These are phyloP conservation scores for Hordeum vulgare DNA, from an alignment of 176 grass and related monocot genomes.

Conservation along the genomic window MorexV3_pseudomolecules_assembly NC_058523.1:40789435-40789934, in stretches of 20 bases:
- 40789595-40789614: not conserved
- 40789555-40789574: no score
- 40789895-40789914: no score
- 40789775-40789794: no score
- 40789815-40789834: no score
- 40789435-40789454: not conserved
- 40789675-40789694: not conserved
- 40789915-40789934: no score
- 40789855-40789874: no score
- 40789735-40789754: not conserved
- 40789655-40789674: not conserved
- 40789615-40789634: not conserved
- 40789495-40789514: not conserved
- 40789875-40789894: no score
- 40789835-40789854: no score
- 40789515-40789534: not conserved
- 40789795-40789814: no score
- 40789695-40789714: not conserved
- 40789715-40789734: not conserved
- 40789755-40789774: no score
- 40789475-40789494: not conserved
- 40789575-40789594: not conserved
- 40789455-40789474: not conserved
- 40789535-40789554: no score
- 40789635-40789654: not conserved